Conservation (phyloP, 2,329 filamentous ascomycete species). For the Emergomyces orientalis region DNA sequence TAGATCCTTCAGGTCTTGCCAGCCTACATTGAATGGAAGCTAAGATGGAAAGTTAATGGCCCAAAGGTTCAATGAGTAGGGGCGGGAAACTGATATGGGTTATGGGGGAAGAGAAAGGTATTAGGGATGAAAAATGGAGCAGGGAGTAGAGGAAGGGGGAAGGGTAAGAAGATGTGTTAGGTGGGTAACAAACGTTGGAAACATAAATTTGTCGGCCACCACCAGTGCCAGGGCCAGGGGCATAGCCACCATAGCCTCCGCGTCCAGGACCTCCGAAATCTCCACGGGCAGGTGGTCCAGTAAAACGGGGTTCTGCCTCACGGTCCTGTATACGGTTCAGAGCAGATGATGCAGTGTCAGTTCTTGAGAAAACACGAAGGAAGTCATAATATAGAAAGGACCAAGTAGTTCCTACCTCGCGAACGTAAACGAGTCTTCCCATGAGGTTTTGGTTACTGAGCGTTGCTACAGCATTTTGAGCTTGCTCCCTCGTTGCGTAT, state of each 20-base stretch:
- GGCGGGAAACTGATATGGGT: constrained; percentile 5
- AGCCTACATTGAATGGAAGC: constrained; percentile 95
- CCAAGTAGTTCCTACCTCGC: constrained; percentile 56
- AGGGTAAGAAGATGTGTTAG: constrained; percentile 11
- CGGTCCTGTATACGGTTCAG: constrained; percentile 62
- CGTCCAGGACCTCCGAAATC: constrained; percentile 49
- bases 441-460: constrained; percentile 99
- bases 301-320: constrained; percentile 95
- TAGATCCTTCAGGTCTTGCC: constrained; percentile 97
- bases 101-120: not conserved
- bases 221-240: constrained; percentile 42
- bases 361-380: constrained; percentile 8
- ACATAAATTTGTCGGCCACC: constrained; percentile 89
- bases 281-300: constrained; percentile 59
- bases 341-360: constrained; percentile 4
- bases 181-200: constrained; percentile 76
- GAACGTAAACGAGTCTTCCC: constrained; percentile 96
- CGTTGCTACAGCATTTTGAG: constrained; percentile 90
- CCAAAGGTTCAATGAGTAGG: constrained; percentile 16
- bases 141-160: not conserved
- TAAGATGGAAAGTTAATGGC: constrained; percentile 42
- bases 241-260: constrained; percentile 44
- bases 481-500: constrained; percentile 99
- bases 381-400: not conserved
- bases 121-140: not conserved